Base-by-base conservation (phyloP, 2,329 filamentous ascomycete genomes). In the Pseudogymnoascus pannorum region DNA sequence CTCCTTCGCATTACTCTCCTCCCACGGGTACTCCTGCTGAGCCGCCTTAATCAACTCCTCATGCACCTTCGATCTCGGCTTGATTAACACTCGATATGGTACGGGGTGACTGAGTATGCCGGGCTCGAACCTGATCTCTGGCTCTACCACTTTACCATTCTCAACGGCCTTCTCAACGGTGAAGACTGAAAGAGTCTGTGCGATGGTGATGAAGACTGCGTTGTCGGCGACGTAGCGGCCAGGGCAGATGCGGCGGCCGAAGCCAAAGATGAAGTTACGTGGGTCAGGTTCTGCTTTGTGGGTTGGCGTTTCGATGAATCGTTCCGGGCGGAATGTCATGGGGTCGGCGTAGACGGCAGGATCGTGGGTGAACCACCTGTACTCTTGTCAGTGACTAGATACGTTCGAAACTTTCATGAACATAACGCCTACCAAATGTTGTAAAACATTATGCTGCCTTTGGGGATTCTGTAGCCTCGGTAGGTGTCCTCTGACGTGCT, bases 391-490 rank as follows among this genome's bases (percentile, higher is more conserved):
- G 29, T 48, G 58, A 48, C 58, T 20, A 22, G 3, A 14, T 60
- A n/a, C 18, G 36, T 48, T 18, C 1, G 58, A 14, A 16, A 44
- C 2, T 5, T 60, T 44, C 2, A 44, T 42, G 33, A 59, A 5
- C 8, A 20, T 31, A 12, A 29, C 31, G 18, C 22, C 48, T 57
- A 61, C 61, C 61, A 62, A 24, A 61, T 64, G 57, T 69, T 69
- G 5, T 40, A 14, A n/a, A 60, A 22, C 12, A 63, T 4, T 4
- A 74, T 73, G 51, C 74, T 75, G 2, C 82, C 82, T n/a, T 77
- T 78, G n/a, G 81, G 81, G 58, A 85, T 82, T 62, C 77, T 76
- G 68, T 80, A 79, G 57, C 77, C 81, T 24, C 79, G 73, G 67
- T 83, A 85, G 12, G 77, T 73, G 60, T 85, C 82, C 51, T 85